phyloP scores from a whole-genome alignment of 139 green algal species.

The Coelastrella sp. region DNA sequence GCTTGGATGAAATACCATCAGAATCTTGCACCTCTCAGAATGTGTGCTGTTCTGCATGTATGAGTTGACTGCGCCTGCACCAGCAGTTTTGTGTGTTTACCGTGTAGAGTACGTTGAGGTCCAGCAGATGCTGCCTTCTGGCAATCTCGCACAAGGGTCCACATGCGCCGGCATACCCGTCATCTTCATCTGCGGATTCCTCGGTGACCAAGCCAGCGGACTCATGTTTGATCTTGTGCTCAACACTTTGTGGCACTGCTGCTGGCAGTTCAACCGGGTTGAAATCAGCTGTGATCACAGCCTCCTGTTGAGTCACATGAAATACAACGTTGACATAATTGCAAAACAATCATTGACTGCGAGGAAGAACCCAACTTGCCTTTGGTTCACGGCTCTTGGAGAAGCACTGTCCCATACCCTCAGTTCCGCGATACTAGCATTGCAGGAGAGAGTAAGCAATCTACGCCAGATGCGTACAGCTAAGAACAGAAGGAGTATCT shows the following conservation, averaged over 20 bases:
- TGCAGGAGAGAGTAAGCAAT: too few species aligned
- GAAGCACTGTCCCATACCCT: not conserved
- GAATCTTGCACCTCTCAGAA: not conserved
- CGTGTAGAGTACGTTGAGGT: conserved; percentile 69
- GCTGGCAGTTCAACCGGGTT: not conserved
- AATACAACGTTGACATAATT: too few species aligned
- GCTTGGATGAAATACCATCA: not conserved
- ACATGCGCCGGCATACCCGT: conserved; percentile 50
- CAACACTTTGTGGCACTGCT: not conserved
- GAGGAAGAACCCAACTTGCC: not conserved
- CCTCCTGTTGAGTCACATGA: too few species aligned
- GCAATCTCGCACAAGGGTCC: conserved; percentile 52
- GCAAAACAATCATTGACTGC: not conserved
- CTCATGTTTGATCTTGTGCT: not conserved
- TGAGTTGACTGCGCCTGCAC: not conserved
- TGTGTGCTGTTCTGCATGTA: not conserved
- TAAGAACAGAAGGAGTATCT: too few species aligned
- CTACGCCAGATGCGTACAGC: too few species aligned
- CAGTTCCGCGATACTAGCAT: too few species aligned
- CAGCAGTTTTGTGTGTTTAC: not conserved
- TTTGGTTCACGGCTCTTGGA: not conserved
- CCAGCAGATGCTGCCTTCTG: conserved; percentile 57
- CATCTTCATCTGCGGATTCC: not conserved
- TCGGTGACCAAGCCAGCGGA: not conserved
- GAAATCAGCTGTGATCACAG: too few species aligned